phyloP scores from a whole-genome alignment of 108 stramenopile species.

The Asterionellopsis glacialis region DNA sequence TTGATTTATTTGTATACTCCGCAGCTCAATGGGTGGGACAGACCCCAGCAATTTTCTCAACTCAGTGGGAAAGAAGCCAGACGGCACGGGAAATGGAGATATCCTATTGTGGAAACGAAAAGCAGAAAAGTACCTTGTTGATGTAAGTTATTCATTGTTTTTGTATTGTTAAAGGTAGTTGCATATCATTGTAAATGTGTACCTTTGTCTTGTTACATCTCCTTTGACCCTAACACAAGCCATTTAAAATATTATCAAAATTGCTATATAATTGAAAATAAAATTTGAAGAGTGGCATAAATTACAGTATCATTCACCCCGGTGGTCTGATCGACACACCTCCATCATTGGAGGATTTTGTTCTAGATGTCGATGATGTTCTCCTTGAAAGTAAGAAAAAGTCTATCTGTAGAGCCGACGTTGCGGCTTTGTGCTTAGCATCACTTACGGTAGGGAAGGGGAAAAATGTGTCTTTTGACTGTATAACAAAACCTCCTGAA shows the following conservation, averaged over 20 bases:
- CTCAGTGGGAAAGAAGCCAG: constrained; percentile 60
- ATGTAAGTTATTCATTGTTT: constrained; percentile 16
- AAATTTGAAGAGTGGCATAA: constrained; percentile 40
- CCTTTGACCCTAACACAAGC: not conserved
- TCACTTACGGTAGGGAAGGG: constrained; percentile 39
- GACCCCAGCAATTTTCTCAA: constrained; percentile 86
- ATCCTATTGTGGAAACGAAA: constrained; percentile 89
- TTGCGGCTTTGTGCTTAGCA: constrained; percentile 79
- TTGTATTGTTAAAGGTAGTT: not conserved
- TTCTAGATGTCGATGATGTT: constrained; percentile 79
- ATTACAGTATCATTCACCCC: constrained; percentile 88
- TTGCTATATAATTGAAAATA: constrained; percentile 15
- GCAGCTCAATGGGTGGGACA: constrained; percentile 85
- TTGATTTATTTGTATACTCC: too few relatives aligned
- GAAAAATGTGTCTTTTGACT: constrained; percentile 54
- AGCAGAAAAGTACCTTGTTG: constrained; percentile 74
- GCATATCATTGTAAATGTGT: not conserved
- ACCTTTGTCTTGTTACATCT: not conserved
- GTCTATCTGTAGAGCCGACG: constrained; percentile 71
- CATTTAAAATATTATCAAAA: not conserved
- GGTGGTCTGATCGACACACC: constrained; percentile 75
- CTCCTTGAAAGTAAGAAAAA: constrained; percentile 42
- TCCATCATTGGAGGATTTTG: constrained; percentile 42
- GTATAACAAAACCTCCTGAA: not conserved
- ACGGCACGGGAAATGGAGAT: constrained; percentile 66